Evolutionary conservation across 1,284 basidiomycete genomes (phyloP).

Genomic region (Rhizoctonia solani): DNA sequence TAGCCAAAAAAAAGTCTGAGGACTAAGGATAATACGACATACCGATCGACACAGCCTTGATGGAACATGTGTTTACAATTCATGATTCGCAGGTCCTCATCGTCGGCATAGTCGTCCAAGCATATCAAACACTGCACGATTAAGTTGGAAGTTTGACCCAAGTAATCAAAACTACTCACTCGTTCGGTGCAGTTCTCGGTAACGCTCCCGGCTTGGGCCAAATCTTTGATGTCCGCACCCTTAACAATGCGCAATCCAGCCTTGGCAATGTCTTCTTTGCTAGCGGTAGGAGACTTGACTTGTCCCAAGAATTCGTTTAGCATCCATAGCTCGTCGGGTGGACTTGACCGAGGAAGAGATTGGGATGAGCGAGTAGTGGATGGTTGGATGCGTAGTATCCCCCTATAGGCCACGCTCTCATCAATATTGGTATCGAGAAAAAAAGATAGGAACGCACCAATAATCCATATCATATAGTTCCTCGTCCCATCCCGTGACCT

Average conservation of each 20-base stretch:
- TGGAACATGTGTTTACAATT: slow-evolving; percentile 86
- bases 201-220: slow-evolving; percentile 63
- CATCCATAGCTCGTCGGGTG: slow-evolving; percentile 68
- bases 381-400: slow-evolving; percentile 84
- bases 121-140: slow-evolving; percentile 72
- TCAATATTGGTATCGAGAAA: no score
- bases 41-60: slow-evolving; percentile 74
- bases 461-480: slow-evolving; percentile 40
- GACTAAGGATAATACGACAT: background rate
- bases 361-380: slow-evolving; percentile 76
- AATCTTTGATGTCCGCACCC: slow-evolving; percentile 55
- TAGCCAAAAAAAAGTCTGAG: background rate
- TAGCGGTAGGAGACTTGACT: slow-evolving; percentile 76
- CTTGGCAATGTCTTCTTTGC: slow-evolving; percentile 78
- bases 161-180: slow-evolving; percentile 54
- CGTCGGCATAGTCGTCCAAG: slow-evolving; percentile 74
- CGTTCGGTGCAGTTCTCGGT: slow-evolving; percentile 76
- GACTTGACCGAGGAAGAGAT: slow-evolving; percentile 65
- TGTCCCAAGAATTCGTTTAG: slow-evolving; percentile 77
- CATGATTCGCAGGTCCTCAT: slow-evolving; percentile 78
- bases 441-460: slow-evolving; percentile 29
- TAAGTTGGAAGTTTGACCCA: background rate
- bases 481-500: slow-evolving; percentile 36
- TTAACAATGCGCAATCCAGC: slow-evolving; percentile 76
- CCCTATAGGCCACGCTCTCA: no score